Percentiles rank a stretch among this genome's conserved stretches.
phyloP scores from a whole-genome alignment of 2,329 filamentous ascomycete genomes.

The Xylariaceae sp. region DNA sequence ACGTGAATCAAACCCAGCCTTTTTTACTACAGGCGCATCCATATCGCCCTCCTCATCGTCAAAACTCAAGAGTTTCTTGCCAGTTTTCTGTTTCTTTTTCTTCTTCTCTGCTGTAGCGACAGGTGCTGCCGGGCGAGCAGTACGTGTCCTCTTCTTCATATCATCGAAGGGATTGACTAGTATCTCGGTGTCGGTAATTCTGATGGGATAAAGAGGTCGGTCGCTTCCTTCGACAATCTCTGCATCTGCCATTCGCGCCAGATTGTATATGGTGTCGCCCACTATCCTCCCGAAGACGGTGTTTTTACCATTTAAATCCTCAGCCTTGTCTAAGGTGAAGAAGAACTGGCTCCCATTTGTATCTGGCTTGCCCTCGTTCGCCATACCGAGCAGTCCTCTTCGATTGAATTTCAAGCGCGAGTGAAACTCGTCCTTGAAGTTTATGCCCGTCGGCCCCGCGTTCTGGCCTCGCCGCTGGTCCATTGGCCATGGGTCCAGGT shows the following conservation, averaged over 20 bases:
- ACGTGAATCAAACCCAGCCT: conserved; percentile 73
- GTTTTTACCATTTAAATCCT: conserved; percentile 84
- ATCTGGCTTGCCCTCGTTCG: conserved; percentile 72
- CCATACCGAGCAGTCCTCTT: conserved; percentile 90
- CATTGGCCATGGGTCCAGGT: conserved; percentile 69
- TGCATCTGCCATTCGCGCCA: conserved; percentile 87
- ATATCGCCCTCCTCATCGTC: conserved; percentile 63
- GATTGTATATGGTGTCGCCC: conserved; percentile 92
- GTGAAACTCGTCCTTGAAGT: conserved; percentile 83
- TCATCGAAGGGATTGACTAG: conserved; percentile 78
- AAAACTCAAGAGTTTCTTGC: conserved; percentile 76
- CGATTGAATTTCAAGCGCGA: conserved; percentile 89
- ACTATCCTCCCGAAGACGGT: conserved; percentile 90
- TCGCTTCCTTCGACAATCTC: conserved; percentile 78
- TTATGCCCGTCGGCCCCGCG: conserved; percentile 54
- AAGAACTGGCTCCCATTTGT: conserved; percentile 98
- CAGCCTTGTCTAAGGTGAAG: conserved; percentile 79
- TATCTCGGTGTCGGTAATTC: conserved; percentile 69
- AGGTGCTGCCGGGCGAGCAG: conserved; percentile 48
- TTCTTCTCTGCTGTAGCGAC: conserved; percentile 47
- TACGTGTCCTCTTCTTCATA: conserved; percentile 66
- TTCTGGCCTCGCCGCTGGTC: conserved; percentile 60
- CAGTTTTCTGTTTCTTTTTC: conserved; percentile 68
- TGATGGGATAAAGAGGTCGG: conserved; percentile 79
- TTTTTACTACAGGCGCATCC: conserved; percentile 62